Evolutionary conservation across 805 yeast species (phyloP).

Genomic region (Kuraishia hungarica): DNA sequence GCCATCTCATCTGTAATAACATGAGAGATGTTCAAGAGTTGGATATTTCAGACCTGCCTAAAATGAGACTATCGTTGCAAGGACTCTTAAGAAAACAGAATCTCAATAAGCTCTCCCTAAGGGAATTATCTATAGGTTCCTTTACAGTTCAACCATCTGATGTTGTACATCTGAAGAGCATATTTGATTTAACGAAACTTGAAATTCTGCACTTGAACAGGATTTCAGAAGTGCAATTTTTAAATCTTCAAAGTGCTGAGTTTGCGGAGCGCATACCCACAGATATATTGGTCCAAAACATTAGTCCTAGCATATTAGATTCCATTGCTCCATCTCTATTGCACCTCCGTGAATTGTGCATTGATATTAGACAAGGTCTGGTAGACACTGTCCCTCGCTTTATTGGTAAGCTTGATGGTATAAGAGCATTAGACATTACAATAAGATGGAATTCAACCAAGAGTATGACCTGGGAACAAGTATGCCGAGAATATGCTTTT

Average conservation of each 20-base stretch:
- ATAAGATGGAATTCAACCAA: slow-evolving; percentile 3
- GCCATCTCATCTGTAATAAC: background rate
- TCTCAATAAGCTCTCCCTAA: background rate
- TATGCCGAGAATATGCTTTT: slow-evolving; percentile 1
- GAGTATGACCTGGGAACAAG: background rate
- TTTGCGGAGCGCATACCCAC: background rate
- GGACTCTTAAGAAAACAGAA: background rate
- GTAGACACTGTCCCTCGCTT: slow-evolving; percentile 1
- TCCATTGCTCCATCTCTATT: background rate
- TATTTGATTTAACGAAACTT: background rate
- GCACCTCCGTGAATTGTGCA: background rate
- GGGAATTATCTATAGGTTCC: background rate
- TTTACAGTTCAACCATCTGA: background rate
- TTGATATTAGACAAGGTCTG: slow-evolving; percentile 1
- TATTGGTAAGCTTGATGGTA: background rate
- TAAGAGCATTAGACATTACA: slow-evolving; percentile 1
- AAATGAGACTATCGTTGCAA: background rate
- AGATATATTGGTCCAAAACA: background rate
- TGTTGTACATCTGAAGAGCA: background rate
- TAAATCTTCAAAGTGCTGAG: background rate
- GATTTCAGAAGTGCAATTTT: background rate
- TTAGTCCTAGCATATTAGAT: slow-evolving; percentile 1
- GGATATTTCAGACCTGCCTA: background rate
- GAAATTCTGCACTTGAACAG: background rate
- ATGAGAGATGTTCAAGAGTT: background rate